A percentile compares a stretch with the other conserved stretches of the same genome.
Conservation (phyloP, 2,329 filamentous ascomycete genomes). For the Fusarium sp. region DNA sequence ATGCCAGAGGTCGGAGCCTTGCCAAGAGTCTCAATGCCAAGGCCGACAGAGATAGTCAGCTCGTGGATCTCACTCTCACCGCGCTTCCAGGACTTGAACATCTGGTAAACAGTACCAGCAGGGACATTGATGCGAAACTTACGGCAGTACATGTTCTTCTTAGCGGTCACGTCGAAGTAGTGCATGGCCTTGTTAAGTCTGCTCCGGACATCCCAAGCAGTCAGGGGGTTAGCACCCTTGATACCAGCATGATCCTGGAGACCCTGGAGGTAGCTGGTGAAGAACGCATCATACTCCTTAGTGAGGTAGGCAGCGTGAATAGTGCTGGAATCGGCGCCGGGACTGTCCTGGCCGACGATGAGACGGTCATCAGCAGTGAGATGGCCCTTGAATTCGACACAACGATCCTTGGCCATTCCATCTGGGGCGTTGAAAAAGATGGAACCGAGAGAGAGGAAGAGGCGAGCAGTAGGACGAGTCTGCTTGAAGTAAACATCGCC, state of each 20-base stretch:
- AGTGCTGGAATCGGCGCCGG: neutral
- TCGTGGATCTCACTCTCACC: conserved; percentile 22
- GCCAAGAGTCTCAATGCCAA: conserved; percentile 36
- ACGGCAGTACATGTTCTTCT: conserved; percentile 26
- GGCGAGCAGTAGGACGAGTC: conserved; percentile 8
- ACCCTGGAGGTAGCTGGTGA: conserved; percentile 28
- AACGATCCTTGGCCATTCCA: conserved; percentile 33
- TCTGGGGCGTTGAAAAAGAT: conserved; percentile 45
- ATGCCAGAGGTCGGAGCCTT: conserved; percentile 39
- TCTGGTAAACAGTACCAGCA: conserved; percentile 24
- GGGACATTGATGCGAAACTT: conserved; percentile 5
- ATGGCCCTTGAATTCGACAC: conserved; percentile 31
- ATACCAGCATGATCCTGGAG: conserved; percentile 36
- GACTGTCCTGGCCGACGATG: conserved; percentile 38
- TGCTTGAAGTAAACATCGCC: conserved; percentile 35
- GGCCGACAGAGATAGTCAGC: conserved; percentile 21
- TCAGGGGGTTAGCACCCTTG: neutral
- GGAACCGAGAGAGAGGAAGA: conserved; percentile 40
- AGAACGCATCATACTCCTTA: conserved; percentile 32
- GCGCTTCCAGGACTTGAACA: conserved; percentile 47
- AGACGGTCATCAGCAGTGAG: conserved; percentile 27
- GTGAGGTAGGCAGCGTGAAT: conserved; percentile 31
- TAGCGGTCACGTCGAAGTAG: conserved; percentile 33
- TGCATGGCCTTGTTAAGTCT: conserved; percentile 33
- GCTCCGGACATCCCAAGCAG: conserved; percentile 22